Evolutionary conservation across 306 rosid genomes (phyloP).

Genomic region (Gleditsia sinensis): DNA sequence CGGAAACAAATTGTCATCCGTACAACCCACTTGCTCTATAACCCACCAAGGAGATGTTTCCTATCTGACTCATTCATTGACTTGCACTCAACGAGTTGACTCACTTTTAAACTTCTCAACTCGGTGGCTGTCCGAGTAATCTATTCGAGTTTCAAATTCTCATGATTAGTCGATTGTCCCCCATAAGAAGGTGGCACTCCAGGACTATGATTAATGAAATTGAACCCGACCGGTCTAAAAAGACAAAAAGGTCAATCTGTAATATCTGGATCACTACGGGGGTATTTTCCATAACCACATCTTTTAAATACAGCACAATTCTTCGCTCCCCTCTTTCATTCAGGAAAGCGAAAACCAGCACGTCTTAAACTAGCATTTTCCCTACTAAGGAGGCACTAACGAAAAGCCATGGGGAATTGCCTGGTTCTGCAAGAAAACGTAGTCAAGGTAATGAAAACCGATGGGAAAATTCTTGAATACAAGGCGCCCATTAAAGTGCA

Average conservation of each 20-base stretch:
- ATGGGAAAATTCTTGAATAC: slow-evolving; percentile 79
- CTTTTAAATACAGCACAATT: slow-evolving; percentile 42
- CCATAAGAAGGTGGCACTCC: too few species aligned
- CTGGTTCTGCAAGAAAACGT: slow-evolving; percentile 52
- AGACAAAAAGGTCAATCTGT: slow-evolving; percentile 43
- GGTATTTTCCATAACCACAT: slow-evolving; percentile 38
- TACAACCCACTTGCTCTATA: slow-evolving; percentile 42
- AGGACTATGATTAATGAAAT: background rate
- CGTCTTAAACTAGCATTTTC: slow-evolving; percentile 2
- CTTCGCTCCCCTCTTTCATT: slow-evolving; percentile 28
- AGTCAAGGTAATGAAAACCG: slow-evolving; percentile 70
- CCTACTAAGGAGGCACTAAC: slow-evolving; percentile 5
- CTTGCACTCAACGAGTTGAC: background rate
- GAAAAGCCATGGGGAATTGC: slow-evolving; percentile 76
- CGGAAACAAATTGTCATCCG: too few species aligned
- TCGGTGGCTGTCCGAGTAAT: background rate
- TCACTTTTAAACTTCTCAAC: background rate
- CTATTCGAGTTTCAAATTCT: background rate
- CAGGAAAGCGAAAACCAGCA: background rate
- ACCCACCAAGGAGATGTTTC: slow-evolving; percentile 14
- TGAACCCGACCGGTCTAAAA: background rate
- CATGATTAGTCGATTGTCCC: background rate
- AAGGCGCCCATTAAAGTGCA: slow-evolving; percentile 58
- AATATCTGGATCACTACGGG: slow-evolving; percentile 36
- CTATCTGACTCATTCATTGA: slow-evolving; percentile 13